Conservation (phyloP, 2,329 filamentous ascomycete species). For the Ascocoryne sarcoides region DNA sequence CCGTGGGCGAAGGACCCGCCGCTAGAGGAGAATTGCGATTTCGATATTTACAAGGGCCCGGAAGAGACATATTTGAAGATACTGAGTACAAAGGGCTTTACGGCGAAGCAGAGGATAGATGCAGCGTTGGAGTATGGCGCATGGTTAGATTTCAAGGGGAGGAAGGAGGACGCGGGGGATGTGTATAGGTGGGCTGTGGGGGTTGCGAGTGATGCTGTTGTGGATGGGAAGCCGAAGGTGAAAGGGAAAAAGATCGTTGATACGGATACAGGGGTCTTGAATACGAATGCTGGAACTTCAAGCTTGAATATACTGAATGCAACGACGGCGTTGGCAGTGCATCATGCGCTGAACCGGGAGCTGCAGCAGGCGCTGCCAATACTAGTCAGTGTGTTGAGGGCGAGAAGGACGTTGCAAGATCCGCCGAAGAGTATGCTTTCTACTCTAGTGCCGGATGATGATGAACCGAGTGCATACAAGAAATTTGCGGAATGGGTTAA, state of each 20-base stretch:
- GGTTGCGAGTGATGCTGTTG: constrained; percentile 50
- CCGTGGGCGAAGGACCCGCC: constrained; percentile 50
- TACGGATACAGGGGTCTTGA: constrained; percentile 53
- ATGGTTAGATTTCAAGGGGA: constrained; percentile 71
- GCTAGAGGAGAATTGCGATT: constrained; percentile 68
- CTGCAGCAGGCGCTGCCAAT: constrained; percentile 67
- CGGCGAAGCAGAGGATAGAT: constrained; percentile 67
- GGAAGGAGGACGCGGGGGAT: constrained; percentile 55
- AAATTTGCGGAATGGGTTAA: constrained; percentile 25
- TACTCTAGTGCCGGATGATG: constrained; percentile 10
- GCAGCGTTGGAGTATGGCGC: constrained; percentile 77
- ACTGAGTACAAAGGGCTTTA: constrained; percentile 71
- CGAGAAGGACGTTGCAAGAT: constrained; percentile 53
- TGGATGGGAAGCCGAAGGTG: constrained; percentile 35
- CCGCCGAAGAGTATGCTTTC: constrained; percentile 22
- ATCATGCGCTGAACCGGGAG: constrained; percentile 63
- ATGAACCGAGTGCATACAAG: constrained; percentile 13
- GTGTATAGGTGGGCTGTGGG: constrained; percentile 71
- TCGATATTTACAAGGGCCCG: constrained; percentile 51
- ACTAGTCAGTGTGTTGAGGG: constrained; percentile 74
- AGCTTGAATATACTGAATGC: constrained; percentile 68
- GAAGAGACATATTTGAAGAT: constrained; percentile 76
- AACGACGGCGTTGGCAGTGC: constrained; percentile 69
- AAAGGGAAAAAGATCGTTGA: constrained; percentile 45
- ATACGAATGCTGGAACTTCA: constrained; percentile 45